Percentiles rank a stretch among this genome's conserved stretches.
Evolutionary conservation across 2,329 filamentous ascomycete genomes (phyloP).

Genomic region (Alternaria viburni): DNA sequence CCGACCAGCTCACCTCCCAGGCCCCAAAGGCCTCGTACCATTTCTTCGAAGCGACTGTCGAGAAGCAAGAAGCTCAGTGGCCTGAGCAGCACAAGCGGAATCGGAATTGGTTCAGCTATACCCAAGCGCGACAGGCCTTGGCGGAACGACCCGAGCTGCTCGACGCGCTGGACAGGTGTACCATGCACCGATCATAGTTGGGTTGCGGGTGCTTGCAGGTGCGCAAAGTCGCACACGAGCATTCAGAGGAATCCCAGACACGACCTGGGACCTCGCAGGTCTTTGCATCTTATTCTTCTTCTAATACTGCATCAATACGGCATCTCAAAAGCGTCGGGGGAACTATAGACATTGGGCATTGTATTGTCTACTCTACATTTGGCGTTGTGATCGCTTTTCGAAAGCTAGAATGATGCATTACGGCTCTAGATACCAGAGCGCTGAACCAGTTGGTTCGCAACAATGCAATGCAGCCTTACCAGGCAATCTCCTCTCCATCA

Average conservation of each 20-base stretch:
- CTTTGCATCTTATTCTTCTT: slow-evolving; percentile 10
- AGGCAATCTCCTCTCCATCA: slow-evolving; percentile 9
- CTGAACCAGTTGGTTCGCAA: slow-evolving; percentile 26
- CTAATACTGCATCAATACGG: slow-evolving; percentile 39
- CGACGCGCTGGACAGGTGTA: slow-evolving; percentile 84
- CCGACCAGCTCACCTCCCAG: slow-evolving; percentile 57
- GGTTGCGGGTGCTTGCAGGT: slow-evolving; percentile 12
- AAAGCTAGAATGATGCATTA: slow-evolving; percentile 42
- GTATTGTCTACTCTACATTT: slow-evolving; percentile 20
- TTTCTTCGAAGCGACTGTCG: slow-evolving; percentile 88
- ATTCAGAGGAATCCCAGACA: background rate
- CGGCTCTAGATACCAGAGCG: slow-evolving; percentile 27
- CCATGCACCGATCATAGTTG: slow-evolving; percentile 52
- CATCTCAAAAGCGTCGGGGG: slow-evolving; percentile 37
- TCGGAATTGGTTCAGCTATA: slow-evolving; percentile 87
- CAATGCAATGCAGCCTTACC: slow-evolving; percentile 37
- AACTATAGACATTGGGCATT: slow-evolving; percentile 26
- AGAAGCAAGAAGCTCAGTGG: slow-evolving; percentile 85
- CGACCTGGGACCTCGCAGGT: background rate
- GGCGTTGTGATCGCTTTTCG: slow-evolving; percentile 44
- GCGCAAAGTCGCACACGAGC: slow-evolving; percentile 16
- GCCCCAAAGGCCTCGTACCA: slow-evolving; percentile 79
- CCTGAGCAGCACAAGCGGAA: slow-evolving; percentile 92
- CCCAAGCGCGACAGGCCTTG: slow-evolving; percentile 79
- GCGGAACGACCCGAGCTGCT: slow-evolving; percentile 82